Evolutionary conservation across 352 stramenopile genomes (phyloP), one percentile per base, ranked within the genome.

Genomic region (Pythium folliculosum): DNA sequence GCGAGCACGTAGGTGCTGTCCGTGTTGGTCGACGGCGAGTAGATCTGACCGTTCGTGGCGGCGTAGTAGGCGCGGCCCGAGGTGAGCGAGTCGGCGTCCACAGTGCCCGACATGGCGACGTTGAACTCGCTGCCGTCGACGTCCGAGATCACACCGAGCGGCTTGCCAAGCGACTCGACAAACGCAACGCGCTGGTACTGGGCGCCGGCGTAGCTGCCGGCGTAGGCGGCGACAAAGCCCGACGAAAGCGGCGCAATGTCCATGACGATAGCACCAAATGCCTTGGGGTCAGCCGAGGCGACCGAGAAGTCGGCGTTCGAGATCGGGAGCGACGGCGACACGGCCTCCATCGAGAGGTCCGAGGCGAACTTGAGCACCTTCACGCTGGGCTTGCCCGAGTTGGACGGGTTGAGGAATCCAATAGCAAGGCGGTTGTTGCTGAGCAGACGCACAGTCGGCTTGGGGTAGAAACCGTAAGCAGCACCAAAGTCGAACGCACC

Each of bases 341-440:
- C 67, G 25, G 77, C 77, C 38, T 62, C 51, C 23, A 94, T 76
- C 19, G 78, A 76, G 43, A 89, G 52, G 56, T 91, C 82, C 48
- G 77, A 74, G 25, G 78, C 69, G 76, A 79, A 88, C 74, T 87
- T 78, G 63, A 94, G 66, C 44, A 94, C 75, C 74, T 90, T 87
- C 70, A 91, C 73, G 65, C 81, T 92, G 16, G 85, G 85, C 63
- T 88, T 89, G 69, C 80, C 85, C 17, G 64, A 67, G 76, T 88
- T 89, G 45, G 80, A 80, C 19, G 85, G 82, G 80, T 94, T 94
- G 21, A 94, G 48, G 78, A 94, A 94, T 13, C 78, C 72, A 22
- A 94, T 65, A 1, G 80, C 80, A 45, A 94, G 55, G 60, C 75
- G 79, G 76, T 81, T 76, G 75, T 86, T 70, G 62, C 64, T 62